These are phyloP conservation scores for Crucibulum laeve DNA, from an alignment of 768 basidiomycete species.

Conservation along the genomic window DNA sequence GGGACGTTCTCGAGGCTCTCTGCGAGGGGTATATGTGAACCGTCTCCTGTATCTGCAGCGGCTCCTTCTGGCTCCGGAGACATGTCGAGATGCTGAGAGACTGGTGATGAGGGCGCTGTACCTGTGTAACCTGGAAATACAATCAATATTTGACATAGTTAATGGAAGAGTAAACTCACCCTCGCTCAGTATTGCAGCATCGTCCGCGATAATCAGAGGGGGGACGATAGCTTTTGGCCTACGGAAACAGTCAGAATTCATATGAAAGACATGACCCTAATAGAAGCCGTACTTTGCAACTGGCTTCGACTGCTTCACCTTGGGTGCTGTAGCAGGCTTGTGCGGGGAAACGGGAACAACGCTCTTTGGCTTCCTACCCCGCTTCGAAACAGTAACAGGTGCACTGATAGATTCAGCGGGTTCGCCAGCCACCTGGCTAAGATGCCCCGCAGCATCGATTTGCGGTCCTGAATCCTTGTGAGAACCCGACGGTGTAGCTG, in stretches of 20 bases:
- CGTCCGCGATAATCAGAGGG: conserved; percentile 41
- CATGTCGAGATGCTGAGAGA: conserved; percentile 42
- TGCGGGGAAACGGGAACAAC: conserved; percentile 8
- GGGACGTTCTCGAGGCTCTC: conserved; percentile 58
- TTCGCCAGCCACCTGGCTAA: conserved; percentile 2
- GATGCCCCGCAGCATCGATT: conserved; percentile 10
- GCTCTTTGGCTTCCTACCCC: neutral
- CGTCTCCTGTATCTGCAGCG: conserved; percentile 25
- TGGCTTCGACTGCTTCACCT: conserved; percentile 3
- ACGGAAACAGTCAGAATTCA: conserved; percentile 13
- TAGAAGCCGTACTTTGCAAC: conserved; percentile 3
- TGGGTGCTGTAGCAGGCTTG: neutral
- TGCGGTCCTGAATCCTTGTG: conserved; percentile 29
- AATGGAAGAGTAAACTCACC: conserved; percentile 29
- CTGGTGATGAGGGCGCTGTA: conserved; percentile 72
- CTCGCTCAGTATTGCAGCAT: conserved; percentile 56
- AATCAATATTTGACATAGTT: conserved; percentile 2
- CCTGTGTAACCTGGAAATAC: conserved; percentile 48
- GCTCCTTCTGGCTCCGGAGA: conserved; percentile 48
- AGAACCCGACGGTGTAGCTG: conserved; percentile 33
- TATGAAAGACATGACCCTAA: conserved; percentile 5
- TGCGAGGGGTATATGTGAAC: conserved; percentile 26
- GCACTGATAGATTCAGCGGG: too few species aligned
- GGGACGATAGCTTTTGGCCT: conserved; percentile 27
- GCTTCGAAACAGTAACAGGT: conserved; percentile 5